Base-by-base conservation (phyloP, 352 stramenopile species). In the Lagenidium giganteum region DNA sequence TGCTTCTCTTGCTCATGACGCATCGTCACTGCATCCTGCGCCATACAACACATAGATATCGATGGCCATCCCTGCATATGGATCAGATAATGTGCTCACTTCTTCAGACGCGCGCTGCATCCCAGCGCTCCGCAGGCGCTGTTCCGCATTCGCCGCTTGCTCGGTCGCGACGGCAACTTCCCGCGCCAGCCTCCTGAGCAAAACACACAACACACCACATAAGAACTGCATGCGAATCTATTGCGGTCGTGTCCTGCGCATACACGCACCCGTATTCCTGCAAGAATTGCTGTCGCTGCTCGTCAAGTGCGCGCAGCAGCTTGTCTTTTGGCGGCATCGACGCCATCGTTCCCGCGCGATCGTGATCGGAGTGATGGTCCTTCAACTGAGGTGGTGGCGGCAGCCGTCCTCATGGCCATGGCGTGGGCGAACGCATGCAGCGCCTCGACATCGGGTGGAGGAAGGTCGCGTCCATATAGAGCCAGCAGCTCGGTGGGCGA, bases 381-480 rank as follows among this genome's bases (percentile, higher is more conserved):
- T 4, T 22, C 8, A 46, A 46, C 5, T n/a, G 13, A 30, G 55
- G 39, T 51, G 38, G 51, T 47, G 52, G 27, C 54, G 56, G 28
- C 58, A 34, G 47, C 79, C 74, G 29, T 69, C 69, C 17, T 60
- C 51, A n/a, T n/a, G 14, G 57, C 45, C 16, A 80, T 53, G n/a
- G 62, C 48, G 12, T 61, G 54, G 8, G 49, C 31, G 49, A 87
- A 87, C 4, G 28, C 58, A 8, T 59, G 54, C 17, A 87, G 59
- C 14, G 62, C 55, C 26, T 66, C 58, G 26, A 52, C 50, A 34
- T 88, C 67, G 2, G 70, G 73, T 4, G 68, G 51, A 3, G 76
- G 72, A 18, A 88, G 55, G 9, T 83, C 70, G 2, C 41, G 65
- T 1, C 70, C 60, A 45, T 89, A 89, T 18, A 83, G 51, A 16